These are phyloP conservation scores for Polygonum aviculare DNA, from an alignment of 148 eudicot genomes.

Conservation along the genomic window DNA sequence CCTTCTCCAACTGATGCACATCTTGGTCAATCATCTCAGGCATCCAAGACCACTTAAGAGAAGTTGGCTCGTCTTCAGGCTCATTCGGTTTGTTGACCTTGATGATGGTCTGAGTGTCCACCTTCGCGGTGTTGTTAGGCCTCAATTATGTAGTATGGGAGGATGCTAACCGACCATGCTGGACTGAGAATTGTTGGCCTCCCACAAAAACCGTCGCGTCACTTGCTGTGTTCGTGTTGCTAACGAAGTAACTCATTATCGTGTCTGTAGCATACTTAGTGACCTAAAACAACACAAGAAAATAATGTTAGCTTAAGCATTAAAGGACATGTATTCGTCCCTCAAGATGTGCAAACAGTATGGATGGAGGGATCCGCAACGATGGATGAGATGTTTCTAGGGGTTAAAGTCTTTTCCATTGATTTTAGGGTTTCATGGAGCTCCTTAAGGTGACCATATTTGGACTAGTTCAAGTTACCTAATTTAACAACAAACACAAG, in stretches of 20 bases:
- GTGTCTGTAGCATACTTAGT: conserved; percentile 10
- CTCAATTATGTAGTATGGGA: conserved; percentile 49
- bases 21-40: conserved; percentile 23
- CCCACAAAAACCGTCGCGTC: conserved; percentile 42
- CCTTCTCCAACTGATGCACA: conserved; percentile 9
- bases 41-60: conserved; percentile 26
- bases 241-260: conserved; percentile 13
- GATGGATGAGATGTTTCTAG: conserved; percentile 10
- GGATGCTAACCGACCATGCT: conserved; percentile 86
- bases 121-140: conserved; percentile 67
- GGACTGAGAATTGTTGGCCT: conserved; percentile 40
- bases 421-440: conserved; percentile 21
- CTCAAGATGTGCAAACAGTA: no score
- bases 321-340: no score
- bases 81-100: conserved; percentile 33
- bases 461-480: conserved; percentile 23
- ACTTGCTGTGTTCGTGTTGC: background rate
- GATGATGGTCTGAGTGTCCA: conserved; percentile 22
- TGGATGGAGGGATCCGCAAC: background rate
- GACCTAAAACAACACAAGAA: conserved; percentile 9
- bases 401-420: conserved; percentile 16
- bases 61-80: conserved; percentile 18
- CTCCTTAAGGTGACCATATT: conserved; percentile 33
- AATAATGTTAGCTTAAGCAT: no score
- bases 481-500: background rate